These are phyloP conservation scores for Polychaeton citri DNA, from an alignment of 2,329 filamentous ascomycete species.

Conservation along the genomic window DNA sequence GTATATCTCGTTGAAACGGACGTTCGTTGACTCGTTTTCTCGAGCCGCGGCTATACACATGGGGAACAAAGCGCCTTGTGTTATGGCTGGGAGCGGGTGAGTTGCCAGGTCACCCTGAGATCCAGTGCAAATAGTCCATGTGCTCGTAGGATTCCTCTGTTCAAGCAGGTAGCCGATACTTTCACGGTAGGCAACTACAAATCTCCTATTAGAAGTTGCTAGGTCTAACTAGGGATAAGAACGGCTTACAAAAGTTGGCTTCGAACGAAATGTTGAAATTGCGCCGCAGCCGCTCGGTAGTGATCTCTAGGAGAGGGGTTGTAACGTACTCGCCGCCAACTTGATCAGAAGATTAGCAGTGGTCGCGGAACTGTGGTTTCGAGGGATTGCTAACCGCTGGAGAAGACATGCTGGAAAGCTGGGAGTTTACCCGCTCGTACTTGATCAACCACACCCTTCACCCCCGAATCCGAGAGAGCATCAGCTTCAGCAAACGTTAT, in stretches of 20 bases:
- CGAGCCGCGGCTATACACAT: constrained; percentile 19
- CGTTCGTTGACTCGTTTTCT: constrained; percentile 19
- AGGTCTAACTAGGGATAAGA: no score
- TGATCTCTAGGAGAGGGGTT: constrained; percentile 12
- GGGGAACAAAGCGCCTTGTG: constrained; percentile 26
- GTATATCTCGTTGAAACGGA: constrained; percentile 30
- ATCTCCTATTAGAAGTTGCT: no score
- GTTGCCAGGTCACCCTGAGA: constrained; percentile 14
- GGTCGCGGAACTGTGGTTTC: no score
- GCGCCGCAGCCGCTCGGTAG: constrained; percentile 9
- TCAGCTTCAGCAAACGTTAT: constrained; percentile 24
- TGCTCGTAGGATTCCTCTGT: constrained; percentile 14
- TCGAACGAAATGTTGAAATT: constrained; percentile 15
- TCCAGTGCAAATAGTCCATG: constrained; percentile 24
- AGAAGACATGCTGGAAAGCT: constrained; percentile 27
- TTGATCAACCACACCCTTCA: constrained; percentile 23
- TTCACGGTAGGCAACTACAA: constrained; percentile 7
- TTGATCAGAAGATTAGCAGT: constrained; percentile 6
- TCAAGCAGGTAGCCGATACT: constrained; percentile 22
- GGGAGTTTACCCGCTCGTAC: constrained; percentile 23
- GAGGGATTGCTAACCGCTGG: no score
- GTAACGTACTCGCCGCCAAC: constrained; percentile 15
- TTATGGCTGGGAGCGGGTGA: constrained; percentile 14
- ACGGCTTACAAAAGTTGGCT: constrained; percentile 21
- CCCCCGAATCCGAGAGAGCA: constrained; percentile 17